Evolutionary conservation across 2,329 filamentous ascomycete genomes (phyloP).

Genomic region (Bipolaris bicolor): DNA sequence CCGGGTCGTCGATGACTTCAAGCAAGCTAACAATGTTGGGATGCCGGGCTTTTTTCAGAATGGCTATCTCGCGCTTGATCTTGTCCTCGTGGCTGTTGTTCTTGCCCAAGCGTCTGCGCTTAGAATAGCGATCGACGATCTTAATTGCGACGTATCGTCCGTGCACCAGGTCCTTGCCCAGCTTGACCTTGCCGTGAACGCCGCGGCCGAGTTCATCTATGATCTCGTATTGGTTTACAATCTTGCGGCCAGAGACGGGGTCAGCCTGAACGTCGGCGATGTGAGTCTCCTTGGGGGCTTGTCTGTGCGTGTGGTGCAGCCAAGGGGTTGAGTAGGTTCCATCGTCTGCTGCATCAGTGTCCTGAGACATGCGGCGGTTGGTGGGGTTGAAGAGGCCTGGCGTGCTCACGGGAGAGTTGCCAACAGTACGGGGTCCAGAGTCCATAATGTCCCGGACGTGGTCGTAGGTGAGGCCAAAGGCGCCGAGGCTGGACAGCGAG

Average conservation of each 20-base stretch:
- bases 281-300: slow-evolving; percentile 71
- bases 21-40: slow-evolving; percentile 95
- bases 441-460: slow-evolving; percentile 45
- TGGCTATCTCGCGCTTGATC: slow-evolving; percentile 95
- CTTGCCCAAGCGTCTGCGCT: slow-evolving; percentile 85
- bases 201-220: slow-evolving; percentile 95
- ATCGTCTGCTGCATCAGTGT: slow-evolving; percentile 38
- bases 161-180: slow-evolving; percentile 79
- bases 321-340: slow-evolving; percentile 58
- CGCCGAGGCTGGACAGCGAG: slow-evolving; percentile 50
- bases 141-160: slow-evolving; percentile 92
- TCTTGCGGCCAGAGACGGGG: slow-evolving; percentile 85
- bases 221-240: slow-evolving; percentile 98
- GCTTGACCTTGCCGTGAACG: slow-evolving; percentile 96
- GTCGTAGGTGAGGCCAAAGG: slow-evolving; percentile 47
- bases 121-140: slow-evolving; percentile 95
- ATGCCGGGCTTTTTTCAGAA: slow-evolving; percentile 96
- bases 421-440: slow-evolving; percentile 51
- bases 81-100: slow-evolving; percentile 75
- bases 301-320: slow-evolving; percentile 57
- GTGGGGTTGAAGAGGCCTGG: slow-evolving; percentile 56
- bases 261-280: slow-evolving; percentile 91
- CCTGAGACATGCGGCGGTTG: slow-evolving; percentile 38
- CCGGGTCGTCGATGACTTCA: slow-evolving; percentile 97
- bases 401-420: slow-evolving; percentile 55